Conservation (phyloP, 1,284 basidiomycete genomes). For the Tilletia caries region DNA sequence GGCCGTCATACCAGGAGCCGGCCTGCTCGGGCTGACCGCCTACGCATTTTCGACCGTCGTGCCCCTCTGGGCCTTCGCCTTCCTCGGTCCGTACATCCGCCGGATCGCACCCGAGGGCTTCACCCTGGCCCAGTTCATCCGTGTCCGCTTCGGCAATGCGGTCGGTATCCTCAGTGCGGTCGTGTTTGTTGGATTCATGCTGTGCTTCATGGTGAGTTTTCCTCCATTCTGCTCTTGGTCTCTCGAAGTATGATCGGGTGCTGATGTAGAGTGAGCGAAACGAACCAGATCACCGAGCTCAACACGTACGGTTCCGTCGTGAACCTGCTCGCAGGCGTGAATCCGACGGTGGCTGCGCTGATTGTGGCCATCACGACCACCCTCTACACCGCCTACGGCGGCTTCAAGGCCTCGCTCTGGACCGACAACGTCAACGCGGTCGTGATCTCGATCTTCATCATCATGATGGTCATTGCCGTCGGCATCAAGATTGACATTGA, state of each 20-base stretch:
- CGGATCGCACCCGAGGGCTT: slow-evolving; percentile 51
- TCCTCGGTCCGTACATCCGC: slow-evolving; percentile 50
- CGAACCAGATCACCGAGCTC: slow-evolving; percentile 40
- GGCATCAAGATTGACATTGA: slow-evolving; percentile 47
- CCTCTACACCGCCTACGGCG: slow-evolving; percentile 53
- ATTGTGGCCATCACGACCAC: slow-evolving; percentile 49
- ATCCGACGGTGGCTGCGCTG: slow-evolving; percentile 48
- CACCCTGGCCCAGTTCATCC: slow-evolving; percentile 51
- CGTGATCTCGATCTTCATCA: slow-evolving; percentile 48
- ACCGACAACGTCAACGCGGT: slow-evolving; percentile 54
- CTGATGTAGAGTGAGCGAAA: not conserved
- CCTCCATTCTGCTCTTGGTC: not conserved
- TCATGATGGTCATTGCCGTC: slow-evolving; percentile 46
- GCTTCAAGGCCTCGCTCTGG: slow-evolving; percentile 53
- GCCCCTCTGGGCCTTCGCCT: slow-evolving; percentile 51
- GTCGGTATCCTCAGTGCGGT: slow-evolving; percentile 46
- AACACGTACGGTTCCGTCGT: slow-evolving; percentile 51
- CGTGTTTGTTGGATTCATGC: slow-evolving; percentile 51
- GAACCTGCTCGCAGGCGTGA: slow-evolving; percentile 37
- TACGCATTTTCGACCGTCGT: slow-evolving; percentile 49
- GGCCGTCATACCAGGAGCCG: slow-evolving; percentile 49
- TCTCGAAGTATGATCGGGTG: not conserved
- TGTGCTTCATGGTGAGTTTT: slow-evolving; percentile 46
- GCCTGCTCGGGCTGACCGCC: slow-evolving; percentile 45
- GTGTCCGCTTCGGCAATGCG: slow-evolving; percentile 50